Base-by-base conservation (phyloP, 2,329 filamentous ascomycete species). In the Bertia moriformis region DNA sequence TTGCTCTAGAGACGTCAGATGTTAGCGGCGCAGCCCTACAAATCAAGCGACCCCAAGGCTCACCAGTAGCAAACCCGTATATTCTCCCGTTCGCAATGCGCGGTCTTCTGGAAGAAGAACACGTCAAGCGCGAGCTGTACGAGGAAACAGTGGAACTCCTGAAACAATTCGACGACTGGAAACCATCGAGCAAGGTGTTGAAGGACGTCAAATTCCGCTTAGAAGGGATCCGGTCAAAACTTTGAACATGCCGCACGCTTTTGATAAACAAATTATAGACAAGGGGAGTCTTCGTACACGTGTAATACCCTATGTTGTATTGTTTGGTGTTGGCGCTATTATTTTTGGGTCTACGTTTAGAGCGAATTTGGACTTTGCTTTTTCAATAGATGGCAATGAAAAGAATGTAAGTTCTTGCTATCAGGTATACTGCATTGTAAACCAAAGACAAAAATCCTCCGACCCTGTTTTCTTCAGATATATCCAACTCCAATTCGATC, bases 141-240 rank as follows among this genome's bases (percentile, higher is more conserved):
- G 54, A 63, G 1, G 77, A 82, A 49, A 75, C 73, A 0, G 61
- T 65, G 49, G 61, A 71, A 43, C 51, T 82, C 27, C 54, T 82
- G 5, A 57, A 58, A 17, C 66, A 78, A 51, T 82, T 81, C 51
- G 75, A 81, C 49, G 66, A 71, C 19, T 82, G 77, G 77, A 76
- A 68, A 45, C 77, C 77, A 1, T 63, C 57, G 0, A 76, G 65
- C 14, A 82, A 81, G 51, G 69, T 68, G 19, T 51, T 82, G 44
- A 79, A 73, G 53, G 77, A 82, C 55, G 75, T 82, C 14, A 76
- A 77, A 49, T 82, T 77, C 51, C 60, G 76, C 38, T 55, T 82
- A 13, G 76, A 81, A 53, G 76, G 68, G 2, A 74, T 82, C 36
- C 63, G 72, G 49, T 78, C 73, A 43, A 78, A 77, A 51, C 58